These are phyloP conservation scores for Cardiosporidium cionae DNA, from an alignment of 169 alveolate species.

Conservation along the genomic window DNA sequence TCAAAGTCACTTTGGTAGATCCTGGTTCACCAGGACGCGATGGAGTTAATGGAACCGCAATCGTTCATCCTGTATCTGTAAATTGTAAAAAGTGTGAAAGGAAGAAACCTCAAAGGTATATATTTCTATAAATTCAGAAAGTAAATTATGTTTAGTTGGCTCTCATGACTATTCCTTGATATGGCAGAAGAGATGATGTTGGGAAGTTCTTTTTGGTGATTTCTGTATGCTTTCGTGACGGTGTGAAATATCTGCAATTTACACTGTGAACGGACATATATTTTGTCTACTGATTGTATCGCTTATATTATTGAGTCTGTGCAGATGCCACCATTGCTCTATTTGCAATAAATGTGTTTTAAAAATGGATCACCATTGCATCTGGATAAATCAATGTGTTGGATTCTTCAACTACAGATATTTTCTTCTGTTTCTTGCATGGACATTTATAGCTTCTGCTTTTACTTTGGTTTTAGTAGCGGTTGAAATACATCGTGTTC, in stretches of 20 bases:
- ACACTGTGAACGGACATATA: neutral
- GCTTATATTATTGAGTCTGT: neutral
- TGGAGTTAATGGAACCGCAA: neutral
- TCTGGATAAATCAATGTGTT: constrained; percentile 73
- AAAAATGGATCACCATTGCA: constrained; percentile 78
- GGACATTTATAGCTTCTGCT: neutral
- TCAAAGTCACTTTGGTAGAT: neutral
- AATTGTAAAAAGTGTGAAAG: neutral
- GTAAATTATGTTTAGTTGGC: too few species aligned
- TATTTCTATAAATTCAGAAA: neutral
- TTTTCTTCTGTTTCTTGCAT: constrained; percentile 47
- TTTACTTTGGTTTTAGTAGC: neutral
- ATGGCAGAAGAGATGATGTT: neutral
- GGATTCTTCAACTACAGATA: constrained; percentile 71
- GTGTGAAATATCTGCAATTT: neutral
- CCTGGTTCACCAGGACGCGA: constrained; percentile 11
- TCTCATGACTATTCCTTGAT: neutral
- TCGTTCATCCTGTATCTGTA: neutral
- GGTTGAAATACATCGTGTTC: neutral
- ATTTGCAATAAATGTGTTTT: constrained; percentile 6
- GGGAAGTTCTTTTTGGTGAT: neutral
- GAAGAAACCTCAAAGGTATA: neutral
- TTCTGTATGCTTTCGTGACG: neutral
- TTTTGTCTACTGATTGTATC: neutral
- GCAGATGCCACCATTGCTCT: constrained; percentile 65